Evolutionary conservation across 192 early-diverging fungal species (phyloP), one percentile per base, ranked within the genome.

Genomic region (Backusella tuberculispora): DNA sequence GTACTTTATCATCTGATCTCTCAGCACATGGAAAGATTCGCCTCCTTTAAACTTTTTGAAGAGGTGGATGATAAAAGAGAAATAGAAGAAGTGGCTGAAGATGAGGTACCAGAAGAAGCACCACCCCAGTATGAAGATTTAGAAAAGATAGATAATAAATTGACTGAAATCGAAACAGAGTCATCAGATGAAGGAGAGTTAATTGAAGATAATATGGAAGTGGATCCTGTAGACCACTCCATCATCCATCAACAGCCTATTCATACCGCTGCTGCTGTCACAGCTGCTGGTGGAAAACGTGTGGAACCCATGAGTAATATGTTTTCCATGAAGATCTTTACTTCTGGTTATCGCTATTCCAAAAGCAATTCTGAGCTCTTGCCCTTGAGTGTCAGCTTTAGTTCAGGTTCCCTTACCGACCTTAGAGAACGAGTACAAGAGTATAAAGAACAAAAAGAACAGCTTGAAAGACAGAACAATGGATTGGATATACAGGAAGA

Each of bases 21-120:
- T 17, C 8, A 78, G 6, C 84, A 87, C 37, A 75, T 82, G 10
- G 78, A 78, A 24, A 69, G 84, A 29, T 87, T 84, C 56, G 79
- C 86, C 9, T 78, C 77, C 0, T 64, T 76, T 41, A 79, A 81
- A 47, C 65, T 85, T 3, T 85, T 79, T 75, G 81, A 79, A 44
- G 76, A 78, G 63, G 38, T 76, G 6, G 19, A 56, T 42, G 42
- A 34, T 21, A 69, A 66, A 37, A 29, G 41, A 41, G 38, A 21
- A 19, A 26, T 50, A 43, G 21, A 68, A 17, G 56, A 64, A 6
- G 69, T 65, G 21, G 37, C 68, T 68, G 75, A 74, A 0, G 76
- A 80, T 21, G 71, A 71, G 14, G 19, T 8, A n/a, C 19, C 48
- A 4, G 78, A 81, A 37, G 66, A 69, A 0, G 42, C n/a, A 9